phyloP scores from a whole-genome alignment of 2,329 filamentous ascomycete species.

The Xylariaceae sp. region DNA sequence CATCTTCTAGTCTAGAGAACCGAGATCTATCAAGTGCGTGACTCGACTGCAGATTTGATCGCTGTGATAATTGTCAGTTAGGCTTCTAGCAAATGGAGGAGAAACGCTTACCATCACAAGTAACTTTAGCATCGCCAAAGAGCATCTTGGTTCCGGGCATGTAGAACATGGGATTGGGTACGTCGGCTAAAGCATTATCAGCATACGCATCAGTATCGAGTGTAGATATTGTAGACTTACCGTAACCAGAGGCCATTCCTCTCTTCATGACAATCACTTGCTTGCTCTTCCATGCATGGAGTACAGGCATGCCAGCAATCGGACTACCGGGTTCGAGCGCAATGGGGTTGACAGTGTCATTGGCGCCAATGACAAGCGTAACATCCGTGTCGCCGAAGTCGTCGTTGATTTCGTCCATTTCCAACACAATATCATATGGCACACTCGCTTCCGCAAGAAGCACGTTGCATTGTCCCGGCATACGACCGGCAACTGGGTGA shows the following conservation, averaged over 20 bases:
- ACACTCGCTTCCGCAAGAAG: slow-evolving; percentile 82
- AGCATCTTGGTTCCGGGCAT: slow-evolving; percentile 88
- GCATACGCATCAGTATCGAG: background rate
- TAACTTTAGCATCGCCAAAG: slow-evolving; percentile 82
- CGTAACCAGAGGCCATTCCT: slow-evolving; percentile 82
- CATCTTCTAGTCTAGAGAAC: slow-evolving; percentile 17
- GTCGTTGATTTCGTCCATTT: slow-evolving; percentile 96
- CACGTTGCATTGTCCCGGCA: slow-evolving; percentile 93
- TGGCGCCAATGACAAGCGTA: slow-evolving; percentile 83
- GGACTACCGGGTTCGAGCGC: slow-evolving; percentile 76
- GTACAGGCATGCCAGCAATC: slow-evolving; percentile 87
- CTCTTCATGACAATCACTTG: slow-evolving; percentile 92
- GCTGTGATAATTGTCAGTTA: slow-evolving; percentile 27
- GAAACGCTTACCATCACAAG: slow-evolving; percentile 63
- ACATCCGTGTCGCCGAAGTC: slow-evolving; percentile 83
- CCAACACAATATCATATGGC: slow-evolving; percentile 85
- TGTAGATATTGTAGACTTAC: slow-evolving; percentile 39
- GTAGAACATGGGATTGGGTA: slow-evolving; percentile 90
- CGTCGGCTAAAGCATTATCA: slow-evolving; percentile 56
- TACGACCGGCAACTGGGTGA: slow-evolving; percentile 82
- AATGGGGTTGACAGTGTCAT: slow-evolving; percentile 89
- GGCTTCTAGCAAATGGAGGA: slow-evolving; percentile 13
- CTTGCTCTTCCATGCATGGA: slow-evolving; percentile 92
- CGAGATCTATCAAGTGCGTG: slow-evolving; percentile 28
- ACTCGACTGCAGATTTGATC: slow-evolving; percentile 38